These are phyloP conservation scores for Gloeostereum incarnatum DNA, from an alignment of 768 basidiomycete species.

Conservation along the genomic window DNA sequence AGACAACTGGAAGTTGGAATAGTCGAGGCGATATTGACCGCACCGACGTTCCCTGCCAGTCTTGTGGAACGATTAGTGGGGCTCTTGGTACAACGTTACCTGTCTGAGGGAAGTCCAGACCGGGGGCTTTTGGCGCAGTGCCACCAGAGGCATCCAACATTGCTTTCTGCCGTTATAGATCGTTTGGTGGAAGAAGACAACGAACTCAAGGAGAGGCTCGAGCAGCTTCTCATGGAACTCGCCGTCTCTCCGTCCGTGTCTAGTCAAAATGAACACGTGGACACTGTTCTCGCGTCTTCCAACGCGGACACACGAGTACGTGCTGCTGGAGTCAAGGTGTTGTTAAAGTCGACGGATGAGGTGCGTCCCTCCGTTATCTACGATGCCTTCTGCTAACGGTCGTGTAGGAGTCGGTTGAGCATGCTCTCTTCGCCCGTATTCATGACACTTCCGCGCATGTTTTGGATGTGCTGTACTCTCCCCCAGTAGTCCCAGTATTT, in stretches of 20 bases:
- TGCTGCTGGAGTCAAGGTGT: slow-evolving; percentile 43
- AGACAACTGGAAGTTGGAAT: no score
- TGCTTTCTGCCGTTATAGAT: slow-evolving; percentile 34
- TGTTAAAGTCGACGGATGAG: no score
- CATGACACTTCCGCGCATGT: slow-evolving; percentile 56
- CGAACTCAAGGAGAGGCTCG: slow-evolving; percentile 30
- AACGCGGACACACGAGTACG: slow-evolving; percentile 56
- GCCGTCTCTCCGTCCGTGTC: no score
- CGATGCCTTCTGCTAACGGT: slow-evolving; percentile 5
- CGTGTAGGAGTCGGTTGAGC: slow-evolving; percentile 43
- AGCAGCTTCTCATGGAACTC: slow-evolving; percentile 50
- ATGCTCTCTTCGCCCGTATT: slow-evolving; percentile 59
- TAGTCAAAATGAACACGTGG: no score
- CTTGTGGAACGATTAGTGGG: no score
- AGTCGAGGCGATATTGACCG: no score
- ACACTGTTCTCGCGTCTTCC: slow-evolving; percentile 51
- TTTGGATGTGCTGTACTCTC: slow-evolving; percentile 57
- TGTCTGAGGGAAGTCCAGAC: no score
- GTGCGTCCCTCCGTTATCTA: slow-evolving; percentile 20
- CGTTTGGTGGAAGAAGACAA: slow-evolving; percentile 23
- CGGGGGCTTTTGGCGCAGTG: no score
- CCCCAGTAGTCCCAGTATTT: slow-evolving; percentile 15
- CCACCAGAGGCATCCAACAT: slow-evolving; percentile 56
- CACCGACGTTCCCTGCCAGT: no score
- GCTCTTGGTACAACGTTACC: no score